Base-by-base conservation (phyloP, 2,329 filamentous ascomycete genomes). In the Aureobasidium sp. region DNA sequence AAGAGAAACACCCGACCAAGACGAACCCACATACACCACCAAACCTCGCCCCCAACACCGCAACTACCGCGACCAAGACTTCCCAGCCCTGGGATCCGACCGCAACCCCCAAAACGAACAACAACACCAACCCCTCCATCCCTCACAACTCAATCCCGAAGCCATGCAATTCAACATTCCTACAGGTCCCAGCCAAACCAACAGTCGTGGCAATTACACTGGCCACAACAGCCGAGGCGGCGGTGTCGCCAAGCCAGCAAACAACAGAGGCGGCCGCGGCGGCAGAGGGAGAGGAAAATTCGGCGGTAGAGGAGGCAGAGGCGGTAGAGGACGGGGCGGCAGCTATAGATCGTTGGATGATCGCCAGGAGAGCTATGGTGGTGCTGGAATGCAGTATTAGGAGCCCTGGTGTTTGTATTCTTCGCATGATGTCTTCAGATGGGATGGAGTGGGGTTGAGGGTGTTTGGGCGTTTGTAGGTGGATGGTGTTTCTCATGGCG, bases 1-100 rank as follows among this genome's bases (percentile, higher is more conserved):
- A 72, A 80, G 86, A 58, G 89, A 93, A 77, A 73, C 85, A 56
- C 2, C 22, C 4, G 51, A 41, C n/a, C 76, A 78, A 2, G 74
- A 76, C 27, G 85, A 88, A 82, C 85, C 76, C 85, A 85, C 79
- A 81, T 36, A 86, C 83, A 69, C 87, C 82, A 70, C 74, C 77
- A 39, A 76, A 81, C 62, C 87, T 87, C 87, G 68, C 11, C 47
- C 29, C 2, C 83, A 87, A 66, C 83, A 82, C 25, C 79, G 80
- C 44, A 49, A 9, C 15, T 25, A 36, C 15, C 57, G 41, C 29
- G 82, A 83, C 31, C 83, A 86, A 41, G 82, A 81, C 58, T 74
- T 68, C 51, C 72, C 71, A 42, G 39, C 68, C 68, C 62, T 67
- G 55, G 63, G 72, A 67, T 61, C 65, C 57, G 41, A 29, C 11